A percentile compares a stretch with the other conserved stretches of the same genome.
These are phyloP conservation scores for Trifolium fragiferum DNA, from an alignment of 306 rosid genomes.

Conservation along the genomic window DNA sequence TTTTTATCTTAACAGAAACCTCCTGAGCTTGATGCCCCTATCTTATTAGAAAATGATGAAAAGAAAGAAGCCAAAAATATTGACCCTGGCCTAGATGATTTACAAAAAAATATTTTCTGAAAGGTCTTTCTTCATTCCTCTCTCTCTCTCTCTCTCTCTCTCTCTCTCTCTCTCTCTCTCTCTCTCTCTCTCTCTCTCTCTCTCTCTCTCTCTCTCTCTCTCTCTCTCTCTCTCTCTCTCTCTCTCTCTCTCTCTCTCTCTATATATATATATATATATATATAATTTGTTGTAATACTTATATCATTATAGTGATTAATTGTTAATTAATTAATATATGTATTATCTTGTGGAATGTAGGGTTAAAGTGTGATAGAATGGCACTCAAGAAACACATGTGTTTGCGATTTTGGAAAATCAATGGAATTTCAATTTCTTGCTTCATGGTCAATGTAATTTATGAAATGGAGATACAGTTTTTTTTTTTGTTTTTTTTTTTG, in stretches of 20 bases:
- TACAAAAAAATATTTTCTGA: constrained; percentile 66
- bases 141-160: too few species aligned
- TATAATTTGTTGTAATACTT: neutral
- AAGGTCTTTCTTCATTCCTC: constrained; percentile 41
- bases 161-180: too few species aligned
- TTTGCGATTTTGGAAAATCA: constrained; percentile 2
- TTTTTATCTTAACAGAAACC: constrained; percentile 59
- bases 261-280: neutral
- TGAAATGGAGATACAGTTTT: neutral
- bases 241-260: too few species aligned
- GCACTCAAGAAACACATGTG: constrained; percentile 31
- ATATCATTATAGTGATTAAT: neutral
- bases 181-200: too few species aligned
- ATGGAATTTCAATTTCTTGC: constrained; percentile 27
- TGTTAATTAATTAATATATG: neutral
- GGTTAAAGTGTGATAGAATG: constrained; percentile 27
- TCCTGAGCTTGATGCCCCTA: constrained; percentile 81
- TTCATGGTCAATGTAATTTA: constrained; percentile 26
- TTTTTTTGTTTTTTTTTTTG: neutral
- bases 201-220: too few species aligned
- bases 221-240: too few species aligned
- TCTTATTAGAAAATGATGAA: constrained; percentile 52
- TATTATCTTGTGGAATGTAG: constrained; percentile 34
- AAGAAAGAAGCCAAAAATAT: constrained; percentile 54
- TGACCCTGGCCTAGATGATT: constrained; percentile 64